Evolutionary conservation across 1,139 yeast species (phyloP).

Genomic region (Candida sp.): DNA sequence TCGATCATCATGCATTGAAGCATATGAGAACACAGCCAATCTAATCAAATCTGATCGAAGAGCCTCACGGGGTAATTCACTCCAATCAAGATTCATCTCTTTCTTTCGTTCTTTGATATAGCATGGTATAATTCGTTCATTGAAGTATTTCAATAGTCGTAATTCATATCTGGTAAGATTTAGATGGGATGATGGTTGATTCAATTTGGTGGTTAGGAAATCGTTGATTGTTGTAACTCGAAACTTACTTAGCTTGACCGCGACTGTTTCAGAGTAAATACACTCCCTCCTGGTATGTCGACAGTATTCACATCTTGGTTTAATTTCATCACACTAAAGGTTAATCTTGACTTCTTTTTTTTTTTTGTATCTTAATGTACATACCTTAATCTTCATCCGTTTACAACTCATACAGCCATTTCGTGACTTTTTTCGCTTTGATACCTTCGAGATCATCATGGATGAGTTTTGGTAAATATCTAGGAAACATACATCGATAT

Average conservation of each 20-base stretch:
- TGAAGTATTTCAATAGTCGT: constrained; percentile 26
- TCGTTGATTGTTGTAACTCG: background rate
- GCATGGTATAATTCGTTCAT: constrained; percentile 20
- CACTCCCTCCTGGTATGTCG: constrained; percentile 21
- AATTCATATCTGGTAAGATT: constrained; percentile 26
- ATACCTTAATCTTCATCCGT: constrained; percentile 5
- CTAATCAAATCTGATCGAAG: background rate
- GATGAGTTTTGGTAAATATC: too few relatives aligned
- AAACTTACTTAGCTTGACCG: background rate
- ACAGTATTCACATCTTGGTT: constrained; percentile 29
- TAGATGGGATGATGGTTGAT: constrained; percentile 15
- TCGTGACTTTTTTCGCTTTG: constrained; percentile 1
- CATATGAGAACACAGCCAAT: background rate
- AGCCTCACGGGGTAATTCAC: background rate
- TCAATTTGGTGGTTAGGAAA: constrained; percentile 4
- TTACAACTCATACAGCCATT: constrained; percentile 8
- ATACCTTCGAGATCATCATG: background rate
- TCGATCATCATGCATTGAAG: background rate
- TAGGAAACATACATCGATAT: too few relatives aligned
- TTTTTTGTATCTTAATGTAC: background rate
- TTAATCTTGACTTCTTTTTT: background rate
- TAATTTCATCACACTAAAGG: constrained; percentile 21
- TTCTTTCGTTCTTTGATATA: constrained; percentile 5
- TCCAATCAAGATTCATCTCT: background rate
- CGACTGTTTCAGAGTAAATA: constrained; percentile 10